phyloP scores from a whole-genome alignment of 306 rosid species.

The Cicer arietinum region DNA sequence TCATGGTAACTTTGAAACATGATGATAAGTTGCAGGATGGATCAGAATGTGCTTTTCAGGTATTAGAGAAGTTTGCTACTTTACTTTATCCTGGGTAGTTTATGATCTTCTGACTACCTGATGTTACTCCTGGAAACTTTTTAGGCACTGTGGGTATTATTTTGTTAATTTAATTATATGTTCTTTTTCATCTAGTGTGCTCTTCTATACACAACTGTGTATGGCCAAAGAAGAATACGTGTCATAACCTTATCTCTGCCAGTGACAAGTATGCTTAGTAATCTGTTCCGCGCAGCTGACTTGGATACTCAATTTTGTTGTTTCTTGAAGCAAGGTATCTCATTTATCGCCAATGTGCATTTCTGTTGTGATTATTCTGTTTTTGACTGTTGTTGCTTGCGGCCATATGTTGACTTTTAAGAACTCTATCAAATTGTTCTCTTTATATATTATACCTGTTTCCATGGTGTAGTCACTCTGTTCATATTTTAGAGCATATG shows the following conservation, averaged over 20 bases:
- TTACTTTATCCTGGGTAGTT: conserved; percentile 28
- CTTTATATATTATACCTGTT: conserved; percentile 6
- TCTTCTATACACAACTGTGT: conserved; percentile 92
- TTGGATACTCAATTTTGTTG: conserved; percentile 95
- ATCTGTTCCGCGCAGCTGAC: conserved; percentile 97
- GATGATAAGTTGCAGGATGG: conserved; percentile 99
- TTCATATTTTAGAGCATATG: conserved; percentile 21
- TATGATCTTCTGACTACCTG: conserved; percentile 16
- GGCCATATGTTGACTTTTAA: conserved; percentile 27
- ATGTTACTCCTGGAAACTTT: conserved; percentile 22
- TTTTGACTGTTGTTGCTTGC: background rate
- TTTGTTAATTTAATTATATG: conserved; percentile 36
- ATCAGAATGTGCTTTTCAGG: conserved; percentile 98
- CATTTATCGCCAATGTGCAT: conserved; percentile 19
- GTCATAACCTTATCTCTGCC: conserved; percentile 89
- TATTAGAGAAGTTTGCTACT: conserved; percentile 47
- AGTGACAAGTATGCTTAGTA: conserved; percentile 93
- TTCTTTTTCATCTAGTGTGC: conserved; percentile 72
- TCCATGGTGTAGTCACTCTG: conserved; percentile 34
- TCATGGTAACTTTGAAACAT: conserved; percentile 88
- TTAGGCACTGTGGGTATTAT: conserved; percentile 23
- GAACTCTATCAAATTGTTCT: conserved; percentile 26
- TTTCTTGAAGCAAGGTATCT: conserved; percentile 94
- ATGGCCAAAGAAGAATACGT: conserved; percentile 95
- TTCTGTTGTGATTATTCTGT: conserved; percentile 1